phyloP scores from a whole-genome alignment of 2,329 filamentous ascomycete genomes.

The Aphanoascus verrucosus region DNA sequence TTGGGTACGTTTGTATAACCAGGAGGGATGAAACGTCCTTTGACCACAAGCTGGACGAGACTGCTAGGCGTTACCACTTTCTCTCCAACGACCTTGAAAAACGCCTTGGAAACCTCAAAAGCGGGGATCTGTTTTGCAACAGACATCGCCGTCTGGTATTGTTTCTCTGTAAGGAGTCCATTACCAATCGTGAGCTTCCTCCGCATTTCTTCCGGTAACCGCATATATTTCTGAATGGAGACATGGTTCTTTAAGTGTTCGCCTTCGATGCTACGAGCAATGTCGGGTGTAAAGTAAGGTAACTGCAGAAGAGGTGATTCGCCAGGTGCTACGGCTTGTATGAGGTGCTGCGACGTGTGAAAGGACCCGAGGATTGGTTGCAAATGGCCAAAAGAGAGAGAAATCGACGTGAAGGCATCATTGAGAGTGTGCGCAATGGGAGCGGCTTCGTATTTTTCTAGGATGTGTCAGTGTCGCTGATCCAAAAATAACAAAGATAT shows the following conservation, averaged over 20 bases:
- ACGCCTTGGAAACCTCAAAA: conserved; percentile 78
- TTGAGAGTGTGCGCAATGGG: conserved; percentile 77
- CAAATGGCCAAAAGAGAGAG: conserved; percentile 77
- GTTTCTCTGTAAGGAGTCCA: conserved; percentile 58
- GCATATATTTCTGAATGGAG: conserved; percentile 81
- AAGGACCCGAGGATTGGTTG: conserved; percentile 72
- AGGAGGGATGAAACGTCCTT: conserved; percentile 85
- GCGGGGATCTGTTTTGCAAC: conserved; percentile 77
- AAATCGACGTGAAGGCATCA: conserved; percentile 75
- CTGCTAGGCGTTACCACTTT: conserved; percentile 84
- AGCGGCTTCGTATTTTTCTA: conserved; percentile 76
- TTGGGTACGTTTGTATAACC: conserved; percentile 64
- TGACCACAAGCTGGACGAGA: conserved; percentile 86
- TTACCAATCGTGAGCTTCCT: conserved; percentile 59
- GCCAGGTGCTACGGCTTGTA: conserved; percentile 77
- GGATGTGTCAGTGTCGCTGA: conserved; percentile 15
- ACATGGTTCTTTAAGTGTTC: conserved; percentile 61
- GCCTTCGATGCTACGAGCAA: conserved; percentile 40
- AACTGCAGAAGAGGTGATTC: conserved; percentile 85
- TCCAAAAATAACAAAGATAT: background rate
- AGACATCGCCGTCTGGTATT: conserved; percentile 64
- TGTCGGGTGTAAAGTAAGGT: conserved; percentile 64
- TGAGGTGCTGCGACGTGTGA: conserved; percentile 69
- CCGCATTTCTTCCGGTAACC: conserved; percentile 62
- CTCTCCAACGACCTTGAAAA: conserved; percentile 97